Conservation (phyloP, 2,329 filamentous ascomycete genomes). For the Alternaria sp. region DNA sequence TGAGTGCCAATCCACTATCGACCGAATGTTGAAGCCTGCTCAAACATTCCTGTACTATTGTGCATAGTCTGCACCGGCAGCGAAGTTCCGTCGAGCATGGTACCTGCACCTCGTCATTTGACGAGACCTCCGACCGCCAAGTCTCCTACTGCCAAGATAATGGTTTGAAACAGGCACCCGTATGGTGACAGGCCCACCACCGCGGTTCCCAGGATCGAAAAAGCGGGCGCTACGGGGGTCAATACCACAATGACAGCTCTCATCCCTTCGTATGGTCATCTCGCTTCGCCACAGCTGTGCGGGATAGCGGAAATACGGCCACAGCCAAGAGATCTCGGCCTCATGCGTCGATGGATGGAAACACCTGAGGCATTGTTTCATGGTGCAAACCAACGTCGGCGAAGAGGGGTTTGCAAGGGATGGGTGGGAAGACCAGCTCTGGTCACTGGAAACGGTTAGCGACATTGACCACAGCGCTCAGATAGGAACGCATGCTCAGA, state of each 20-base stretch:
- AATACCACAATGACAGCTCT: constrained; percentile 1
- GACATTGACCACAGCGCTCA: background rate
- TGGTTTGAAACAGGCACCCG: background rate
- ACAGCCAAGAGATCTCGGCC: constrained; percentile 1
- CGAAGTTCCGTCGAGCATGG: background rate
- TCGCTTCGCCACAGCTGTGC: constrained; percentile 6
- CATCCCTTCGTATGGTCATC: background rate
- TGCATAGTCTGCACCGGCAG: background rate
- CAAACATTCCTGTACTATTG: background rate
- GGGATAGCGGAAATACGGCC: background rate
- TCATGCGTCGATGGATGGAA: background rate
- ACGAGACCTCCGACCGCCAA: constrained; percentile 1
- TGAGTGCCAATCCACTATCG: background rate
- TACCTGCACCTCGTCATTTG: background rate
- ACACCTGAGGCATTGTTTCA: background rate
- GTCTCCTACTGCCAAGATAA: background rate
- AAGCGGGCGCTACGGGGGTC: background rate
- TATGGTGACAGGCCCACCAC: background rate
- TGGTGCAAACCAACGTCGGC: background rate
- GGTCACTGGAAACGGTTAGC: background rate
- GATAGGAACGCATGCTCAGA: background rate
- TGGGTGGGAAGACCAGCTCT: background rate
- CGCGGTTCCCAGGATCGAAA: background rate
- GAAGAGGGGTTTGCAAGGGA: background rate
- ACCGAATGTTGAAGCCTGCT: background rate